Evolutionary conservation across 257 asterid species (phyloP).

Genomic region (Petunia secreta): DNA sequence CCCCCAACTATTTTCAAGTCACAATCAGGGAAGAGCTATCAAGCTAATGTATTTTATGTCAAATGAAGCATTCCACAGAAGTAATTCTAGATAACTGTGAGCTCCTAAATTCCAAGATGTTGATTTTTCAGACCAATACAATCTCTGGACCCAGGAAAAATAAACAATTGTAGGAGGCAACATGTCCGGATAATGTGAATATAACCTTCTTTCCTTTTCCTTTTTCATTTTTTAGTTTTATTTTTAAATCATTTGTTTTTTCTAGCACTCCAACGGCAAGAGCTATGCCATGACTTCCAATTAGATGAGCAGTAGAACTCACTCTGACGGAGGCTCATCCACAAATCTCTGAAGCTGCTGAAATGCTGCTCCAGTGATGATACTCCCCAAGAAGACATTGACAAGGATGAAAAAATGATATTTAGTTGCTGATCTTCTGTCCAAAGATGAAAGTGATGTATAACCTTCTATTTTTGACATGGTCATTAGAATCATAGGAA

Average conservation of each 20-base stretch:
- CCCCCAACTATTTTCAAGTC: neutral
- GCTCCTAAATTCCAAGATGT: slow-evolving; percentile 5
- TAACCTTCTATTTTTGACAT: slow-evolving; percentile 40
- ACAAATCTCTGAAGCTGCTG: slow-evolving; percentile 33
- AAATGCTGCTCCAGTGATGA: slow-evolving; percentile 35
- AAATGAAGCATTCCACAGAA: neutral
- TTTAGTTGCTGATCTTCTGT: slow-evolving; percentile 37
- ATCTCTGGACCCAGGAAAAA: slow-evolving; percentile 5
- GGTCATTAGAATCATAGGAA: slow-evolving; percentile 35
- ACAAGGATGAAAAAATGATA: slow-evolving; percentile 29
- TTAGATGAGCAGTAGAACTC: slow-evolving; percentile 5
- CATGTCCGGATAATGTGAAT: neutral
- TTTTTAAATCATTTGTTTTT: neutral
- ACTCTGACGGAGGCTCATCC: slow-evolving; percentile 31
- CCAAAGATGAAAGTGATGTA: slow-evolving; percentile 34
- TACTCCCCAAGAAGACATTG: slow-evolving; percentile 35
- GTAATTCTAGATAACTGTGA: slow-evolving; percentile 7
- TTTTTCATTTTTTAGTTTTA: neutral
- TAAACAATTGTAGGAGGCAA: neutral
- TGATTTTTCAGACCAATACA: neutral
- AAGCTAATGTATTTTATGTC: slow-evolving; percentile 4
- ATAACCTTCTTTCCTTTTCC: neutral
- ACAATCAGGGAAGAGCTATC: neutral
- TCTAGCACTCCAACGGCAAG: neutral
- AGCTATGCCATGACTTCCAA: neutral